phyloP scores from a whole-genome alignment of 441 rosid species.

The Caryocar brasiliense region DNA sequence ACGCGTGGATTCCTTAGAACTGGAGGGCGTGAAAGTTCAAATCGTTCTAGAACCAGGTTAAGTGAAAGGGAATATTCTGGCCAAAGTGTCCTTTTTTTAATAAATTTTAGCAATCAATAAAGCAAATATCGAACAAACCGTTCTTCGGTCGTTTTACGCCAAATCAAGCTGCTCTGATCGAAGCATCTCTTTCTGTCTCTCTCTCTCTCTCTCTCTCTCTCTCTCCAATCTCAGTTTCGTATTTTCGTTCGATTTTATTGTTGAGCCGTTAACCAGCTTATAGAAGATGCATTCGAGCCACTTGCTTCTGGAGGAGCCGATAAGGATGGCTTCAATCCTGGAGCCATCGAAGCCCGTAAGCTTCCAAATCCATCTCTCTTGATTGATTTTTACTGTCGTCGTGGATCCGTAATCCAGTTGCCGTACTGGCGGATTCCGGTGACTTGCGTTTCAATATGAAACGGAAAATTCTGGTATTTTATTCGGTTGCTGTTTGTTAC shows the following conservation, averaged over 20 bases:
- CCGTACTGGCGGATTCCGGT: no score
- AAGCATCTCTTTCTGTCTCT: not conserved
- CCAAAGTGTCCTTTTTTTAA: no score
- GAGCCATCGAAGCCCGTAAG: slow-evolving; percentile 84
- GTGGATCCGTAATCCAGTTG: no score
- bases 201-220: not conserved
- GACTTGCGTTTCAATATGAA: no score
- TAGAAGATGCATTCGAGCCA: slow-evolving; percentile 75
- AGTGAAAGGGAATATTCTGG: no score
- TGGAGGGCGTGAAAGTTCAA: no score
- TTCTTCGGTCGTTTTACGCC: slow-evolving; percentile 1
- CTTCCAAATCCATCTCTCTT: not conserved
- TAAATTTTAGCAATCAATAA: no score
- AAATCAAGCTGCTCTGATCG: not conserved
- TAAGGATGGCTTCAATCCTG: slow-evolving; percentile 92
- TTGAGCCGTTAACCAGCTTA: not conserved
- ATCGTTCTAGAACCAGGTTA: no score
- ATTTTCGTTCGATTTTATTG: not conserved
- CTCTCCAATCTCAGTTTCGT: slow-evolving; percentile 1
- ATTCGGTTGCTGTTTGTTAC: not conserved
- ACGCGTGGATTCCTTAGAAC: no score
- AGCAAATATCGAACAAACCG: no score
- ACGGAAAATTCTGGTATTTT: not conserved
- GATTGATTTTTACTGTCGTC: not conserved
- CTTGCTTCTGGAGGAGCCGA: slow-evolving; percentile 89